Conservation (phyloP, 1,139 yeast genomes). For the Pneumocystis oryctolagi region DNA sequence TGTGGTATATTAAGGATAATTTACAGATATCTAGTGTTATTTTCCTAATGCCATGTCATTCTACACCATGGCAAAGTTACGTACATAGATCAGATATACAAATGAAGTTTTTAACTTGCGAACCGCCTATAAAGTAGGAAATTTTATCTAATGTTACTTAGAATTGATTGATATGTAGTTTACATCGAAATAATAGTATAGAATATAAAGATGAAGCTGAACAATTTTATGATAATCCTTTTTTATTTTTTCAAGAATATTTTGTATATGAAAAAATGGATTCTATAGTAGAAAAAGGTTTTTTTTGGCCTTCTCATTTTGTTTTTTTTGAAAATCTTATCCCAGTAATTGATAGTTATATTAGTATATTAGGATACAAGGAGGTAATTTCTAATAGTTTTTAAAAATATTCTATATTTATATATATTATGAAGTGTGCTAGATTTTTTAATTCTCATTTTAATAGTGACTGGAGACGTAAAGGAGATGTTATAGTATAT, state of each 20-base stretch:
- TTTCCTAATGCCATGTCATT: conserved; percentile 86
- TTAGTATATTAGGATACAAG: conserved; percentile 1
- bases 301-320: conserved; percentile 57
- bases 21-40: conserved; percentile 42
- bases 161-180: conserved; percentile 15
- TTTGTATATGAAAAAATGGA: conserved; percentile 28
- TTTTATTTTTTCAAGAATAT: conserved; percentile 33
- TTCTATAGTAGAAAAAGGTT: conserved; percentile 23
- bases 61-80: conserved; percentile 89
- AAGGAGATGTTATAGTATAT: conserved; percentile 63
- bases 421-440: conserved; percentile 18
- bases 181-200: conserved; percentile 22
- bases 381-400: conserved; percentile 1
- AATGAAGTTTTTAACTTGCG: conserved; percentile 76
- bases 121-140: conserved; percentile 50
- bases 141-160: conserved; percentile 17
- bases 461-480: conserved; percentile 77
- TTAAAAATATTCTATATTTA: neutral
- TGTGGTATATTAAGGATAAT: conserved; percentile 36
- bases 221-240: conserved; percentile 55
- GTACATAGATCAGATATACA: conserved; percentile 44
- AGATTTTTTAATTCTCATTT: conserved; percentile 63
- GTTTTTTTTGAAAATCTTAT: conserved; percentile 55
- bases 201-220: conserved; percentile 77
- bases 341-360: conserved; percentile 24